Evolutionary conservation across 192 early-diverging fungal species (phyloP).

Genomic region (Coemansia aciculifera): DNA sequence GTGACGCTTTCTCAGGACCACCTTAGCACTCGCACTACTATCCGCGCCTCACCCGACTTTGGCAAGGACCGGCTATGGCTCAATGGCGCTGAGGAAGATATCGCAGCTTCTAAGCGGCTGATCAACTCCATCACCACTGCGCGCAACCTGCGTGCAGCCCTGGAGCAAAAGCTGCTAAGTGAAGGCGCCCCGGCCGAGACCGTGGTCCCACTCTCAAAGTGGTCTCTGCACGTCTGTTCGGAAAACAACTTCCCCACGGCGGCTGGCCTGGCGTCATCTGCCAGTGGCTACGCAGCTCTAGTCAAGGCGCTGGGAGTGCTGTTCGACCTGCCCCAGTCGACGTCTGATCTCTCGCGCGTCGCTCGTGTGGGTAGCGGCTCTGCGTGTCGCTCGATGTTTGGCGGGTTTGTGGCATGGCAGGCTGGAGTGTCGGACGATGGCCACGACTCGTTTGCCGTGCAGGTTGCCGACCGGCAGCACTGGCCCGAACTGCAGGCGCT

Average conservation of each 20-base stretch:
- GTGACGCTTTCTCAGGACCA: slow-evolving; percentile 96
- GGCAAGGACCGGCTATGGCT: slow-evolving; percentile 86
- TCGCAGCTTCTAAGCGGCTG: slow-evolving; percentile 79
- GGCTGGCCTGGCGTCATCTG: slow-evolving; percentile 95
- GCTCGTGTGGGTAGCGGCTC: slow-evolving; percentile 96
- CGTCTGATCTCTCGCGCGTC: slow-evolving; percentile 80
- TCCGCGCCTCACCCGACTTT: slow-evolving; percentile 67
- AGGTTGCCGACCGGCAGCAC: slow-evolving; percentile 85
- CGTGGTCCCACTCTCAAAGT: slow-evolving; percentile 57
- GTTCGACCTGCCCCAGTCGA: slow-evolving; percentile 69
- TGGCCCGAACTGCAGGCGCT: slow-evolving; percentile 97
- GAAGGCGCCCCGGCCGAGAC: slow-evolving; percentile 12
- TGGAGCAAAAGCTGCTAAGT: slow-evolving; percentile 58
- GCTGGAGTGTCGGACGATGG: slow-evolving; percentile 84
- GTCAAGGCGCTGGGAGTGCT: slow-evolving; percentile 79
- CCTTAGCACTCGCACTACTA: slow-evolving; percentile 92
- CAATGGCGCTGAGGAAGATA: slow-evolving; percentile 88
- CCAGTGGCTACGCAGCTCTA: slow-evolving; percentile 92
- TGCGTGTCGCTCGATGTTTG: slow-evolving; percentile 95
- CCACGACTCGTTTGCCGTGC: slow-evolving; percentile 83
- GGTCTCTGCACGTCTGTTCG: slow-evolving; percentile 86
- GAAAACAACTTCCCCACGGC: slow-evolving; percentile 99
- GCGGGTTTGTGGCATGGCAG: slow-evolving; percentile 98
- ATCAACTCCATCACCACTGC: slow-evolving; percentile 79
- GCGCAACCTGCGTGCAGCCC: slow-evolving; percentile 66